Conservation (phyloP, 805 yeast genomes). For the Pichia scutulata region DNA sequence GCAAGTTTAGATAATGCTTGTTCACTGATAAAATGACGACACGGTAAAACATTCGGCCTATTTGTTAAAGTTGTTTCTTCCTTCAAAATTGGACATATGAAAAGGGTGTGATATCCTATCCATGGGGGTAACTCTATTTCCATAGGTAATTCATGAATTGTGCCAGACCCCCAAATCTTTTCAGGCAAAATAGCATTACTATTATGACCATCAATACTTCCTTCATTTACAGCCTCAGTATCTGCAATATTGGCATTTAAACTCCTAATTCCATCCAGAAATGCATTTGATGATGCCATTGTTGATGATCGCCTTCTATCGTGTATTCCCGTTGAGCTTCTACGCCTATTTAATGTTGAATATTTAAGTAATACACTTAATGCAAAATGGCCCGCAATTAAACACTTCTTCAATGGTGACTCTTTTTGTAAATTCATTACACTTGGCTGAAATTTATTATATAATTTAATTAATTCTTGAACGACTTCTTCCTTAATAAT, state of each 20-base stretch:
- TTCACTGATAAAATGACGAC: constrained; percentile 47
- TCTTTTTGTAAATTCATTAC: constrained; percentile 17
- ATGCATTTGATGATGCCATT: background rate
- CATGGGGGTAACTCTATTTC: constrained; percentile 12
- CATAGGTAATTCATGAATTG: constrained; percentile 33
- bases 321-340: constrained; percentile 19
- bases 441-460: background rate
- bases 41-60: constrained; percentile 40
- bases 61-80: constrained; percentile 52
- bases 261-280: background rate
- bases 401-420: constrained; percentile 42
- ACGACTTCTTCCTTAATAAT: background rate
- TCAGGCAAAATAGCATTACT: constrained; percentile 31
- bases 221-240: background rate
- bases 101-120: constrained; percentile 32
- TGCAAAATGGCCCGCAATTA: constrained; percentile 45
- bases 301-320: constrained; percentile 21
- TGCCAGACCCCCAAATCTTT: constrained; percentile 30
- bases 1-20: constrained; percentile 44
- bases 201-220: background rate
- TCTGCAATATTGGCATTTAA: background rate
- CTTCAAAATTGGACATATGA: constrained; percentile 62
- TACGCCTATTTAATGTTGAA: constrained; percentile 25
- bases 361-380: constrained; percentile 43
- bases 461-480: background rate